These are phyloP conservation scores for Vitis cinerea DNA, from an alignment of 164 flowering plant species.

Conservation along the genomic window DNA sequence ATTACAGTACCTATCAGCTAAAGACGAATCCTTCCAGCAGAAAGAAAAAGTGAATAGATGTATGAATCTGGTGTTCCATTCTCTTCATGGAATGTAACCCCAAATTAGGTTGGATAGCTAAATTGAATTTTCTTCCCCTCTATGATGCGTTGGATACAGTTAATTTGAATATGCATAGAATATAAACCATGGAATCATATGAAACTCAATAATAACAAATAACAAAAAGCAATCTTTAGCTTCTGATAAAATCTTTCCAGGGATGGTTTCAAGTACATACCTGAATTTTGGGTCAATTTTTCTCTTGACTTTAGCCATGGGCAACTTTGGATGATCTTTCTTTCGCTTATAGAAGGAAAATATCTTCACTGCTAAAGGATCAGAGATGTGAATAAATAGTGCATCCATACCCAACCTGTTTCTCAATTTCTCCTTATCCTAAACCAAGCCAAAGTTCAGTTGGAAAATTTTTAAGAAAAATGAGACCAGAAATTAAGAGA, in stretches of 20 bases:
- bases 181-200: not conserved
- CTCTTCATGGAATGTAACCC: not conserved
- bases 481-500: not conserved
- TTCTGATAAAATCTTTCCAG: not conserved
- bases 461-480: not conserved
- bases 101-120: not conserved
- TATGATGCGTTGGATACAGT: not conserved
- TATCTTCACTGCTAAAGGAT: conserved; percentile 36
- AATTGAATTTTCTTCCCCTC: not conserved
- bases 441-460: conserved; percentile 2
- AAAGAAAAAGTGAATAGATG: too few relatives aligned
- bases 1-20: too few relatives aligned
- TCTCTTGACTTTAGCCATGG: conserved; percentile 21
- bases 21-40: too few relatives aligned
- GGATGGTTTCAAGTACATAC: conserved; percentile 20
- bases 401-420: conserved; percentile 39
- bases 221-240: not conserved
- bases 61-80: too few relatives aligned
- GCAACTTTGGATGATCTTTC: conserved; percentile 30
- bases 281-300: conserved; percentile 42
- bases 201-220: not conserved
- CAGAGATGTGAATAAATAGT: conserved; percentile 35
- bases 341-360: conserved; percentile 24
- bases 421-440: conserved; percentile 54
- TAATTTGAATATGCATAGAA: not conserved